Base-by-base conservation (phyloP, 306 rosid genomes). In the Lathyrus oleraceus region DNA sequence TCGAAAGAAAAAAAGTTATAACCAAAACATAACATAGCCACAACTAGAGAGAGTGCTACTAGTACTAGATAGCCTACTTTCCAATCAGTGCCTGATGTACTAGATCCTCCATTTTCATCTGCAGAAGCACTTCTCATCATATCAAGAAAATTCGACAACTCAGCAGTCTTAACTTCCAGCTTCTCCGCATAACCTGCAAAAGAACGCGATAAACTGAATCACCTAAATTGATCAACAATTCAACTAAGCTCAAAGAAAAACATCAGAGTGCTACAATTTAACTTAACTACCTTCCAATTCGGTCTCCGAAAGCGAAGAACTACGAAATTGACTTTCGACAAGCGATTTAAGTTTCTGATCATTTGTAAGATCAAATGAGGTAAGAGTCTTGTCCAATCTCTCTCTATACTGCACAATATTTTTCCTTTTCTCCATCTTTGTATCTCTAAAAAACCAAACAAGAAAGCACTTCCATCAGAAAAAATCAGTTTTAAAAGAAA, bases 41-140 rank as follows among this genome's bases (percentile, higher is more conserved):
- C 13, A 42, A 3, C 47, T 11, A 42, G 15, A 42, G 6, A 35
- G 39, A 35, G 10, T 35, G 0, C 39, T 35, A 35, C 39, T 35
- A 10, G 15, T 42, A 10, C 47, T 11, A 42, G 15, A 11, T 69
- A 72, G 13, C 91, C 5, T 85, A 95, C 99, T 85, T 89, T 95
- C 99, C 99, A 95, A 75, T 89, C 95, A 9, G 86, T 56, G 36
- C 42, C 86, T n/a, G 69, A 75, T 61, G 81, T 57, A 42, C 74
- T 84, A 27, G 73, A 68, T 39, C 75, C 78, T 61, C 27, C 75
- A 13, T 66, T 79, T 40, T 69, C 74, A 66, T 76, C 70, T 28
- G 7, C 58, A 35, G 92, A 91, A 79, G 77, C 81, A 72, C 91
- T 94, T 81, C 97, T 89, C 83, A 91, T 59, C 97, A 95, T 89